phyloP scores from a whole-genome alignment of 2,329 filamentous ascomycete species.

The Aspergillus texensis region DNA sequence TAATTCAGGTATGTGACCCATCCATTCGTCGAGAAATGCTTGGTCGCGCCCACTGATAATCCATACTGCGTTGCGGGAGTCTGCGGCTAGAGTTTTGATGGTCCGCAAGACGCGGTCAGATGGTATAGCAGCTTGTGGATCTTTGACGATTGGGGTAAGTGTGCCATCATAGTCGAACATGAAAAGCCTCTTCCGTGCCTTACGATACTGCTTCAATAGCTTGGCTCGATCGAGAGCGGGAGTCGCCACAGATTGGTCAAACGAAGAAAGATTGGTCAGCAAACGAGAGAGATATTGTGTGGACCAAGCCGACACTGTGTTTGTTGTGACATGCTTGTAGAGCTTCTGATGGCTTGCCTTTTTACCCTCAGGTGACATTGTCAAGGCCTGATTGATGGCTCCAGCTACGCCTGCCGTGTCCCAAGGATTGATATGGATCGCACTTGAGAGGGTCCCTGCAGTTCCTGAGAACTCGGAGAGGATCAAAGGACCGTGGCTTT shows the following conservation, averaged over 20 bases:
- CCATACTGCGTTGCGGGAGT: conserved; percentile 89
- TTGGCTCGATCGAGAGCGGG: conserved; percentile 76
- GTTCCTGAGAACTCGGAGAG: conserved; percentile 97
- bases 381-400: conserved; percentile 79
- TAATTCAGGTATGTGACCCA: conserved; percentile 85
- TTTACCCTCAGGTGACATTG: conserved; percentile 70
- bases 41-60: conserved; percentile 96
- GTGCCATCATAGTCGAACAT: conserved; percentile 99
- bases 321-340: conserved; percentile 80
- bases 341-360: conserved; percentile 71
- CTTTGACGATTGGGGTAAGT: conserved; percentile 89
- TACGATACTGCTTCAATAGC: conserved; percentile 73
- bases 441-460: conserved; percentile 78
- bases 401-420: conserved; percentile 82
- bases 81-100: conserved; percentile 75
- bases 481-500: conserved; percentile 83
- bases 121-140: conserved; percentile 85
- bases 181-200: conserved; percentile 79
- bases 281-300: conserved; percentile 76
- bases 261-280: conserved; percentile 76
- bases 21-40: conserved; percentile 83
- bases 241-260: conserved; percentile 74
- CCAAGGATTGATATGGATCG: conserved; percentile 97
- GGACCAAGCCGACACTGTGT: conserved; percentile 87
- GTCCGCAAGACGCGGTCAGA: conserved; percentile 80